Conservation (phyloP, 371 early-diverging fungal genomes). For the Coemansia sp. region DNA sequence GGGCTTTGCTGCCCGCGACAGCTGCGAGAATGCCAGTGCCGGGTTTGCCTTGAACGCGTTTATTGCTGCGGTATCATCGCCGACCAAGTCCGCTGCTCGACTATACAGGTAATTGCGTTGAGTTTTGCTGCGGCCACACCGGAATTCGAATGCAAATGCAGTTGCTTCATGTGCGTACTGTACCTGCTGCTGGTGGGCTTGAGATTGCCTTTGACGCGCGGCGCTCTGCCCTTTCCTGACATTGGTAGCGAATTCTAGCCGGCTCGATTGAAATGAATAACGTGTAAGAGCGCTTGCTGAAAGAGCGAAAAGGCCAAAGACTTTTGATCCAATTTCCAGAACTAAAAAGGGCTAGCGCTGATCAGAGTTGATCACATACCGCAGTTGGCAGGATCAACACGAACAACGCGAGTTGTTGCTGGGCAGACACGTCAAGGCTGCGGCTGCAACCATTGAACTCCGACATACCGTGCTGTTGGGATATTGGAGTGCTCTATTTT, state of each 20-base stretch:
- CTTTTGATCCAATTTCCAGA: no score
- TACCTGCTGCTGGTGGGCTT: slow-evolving; percentile 54
- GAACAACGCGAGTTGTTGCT: no score
- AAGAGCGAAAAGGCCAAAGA: neutral
- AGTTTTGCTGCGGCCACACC: slow-evolving; percentile 5
- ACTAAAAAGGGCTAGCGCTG: no score
- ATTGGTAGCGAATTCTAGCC: slow-evolving; percentile 9
- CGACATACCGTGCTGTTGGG: no score
- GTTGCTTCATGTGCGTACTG: neutral
- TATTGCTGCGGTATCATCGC: slow-evolving; percentile 49
- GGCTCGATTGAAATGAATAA: slow-evolving; percentile 5
- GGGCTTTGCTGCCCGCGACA: slow-evolving; percentile 21
- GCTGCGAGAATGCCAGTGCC: slow-evolving; percentile 52
- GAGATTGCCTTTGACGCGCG: slow-evolving; percentile 49
- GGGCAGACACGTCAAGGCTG: no score
- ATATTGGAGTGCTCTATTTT: no score
- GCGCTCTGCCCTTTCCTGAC: slow-evolving; percentile 45
- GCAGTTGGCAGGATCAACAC: no score
- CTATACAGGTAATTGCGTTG: slow-evolving; percentile 16
- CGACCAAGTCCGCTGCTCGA: slow-evolving; percentile 52
- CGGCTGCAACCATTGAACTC: no score
- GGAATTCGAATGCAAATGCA: neutral
- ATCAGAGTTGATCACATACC: no score
- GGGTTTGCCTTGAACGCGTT: slow-evolving; percentile 55
- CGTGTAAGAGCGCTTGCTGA: neutral